These are phyloP conservation scores for Lactarius evosmus DNA, from an alignment of 768 basidiomycete species.

Conservation along the genomic window DNA sequence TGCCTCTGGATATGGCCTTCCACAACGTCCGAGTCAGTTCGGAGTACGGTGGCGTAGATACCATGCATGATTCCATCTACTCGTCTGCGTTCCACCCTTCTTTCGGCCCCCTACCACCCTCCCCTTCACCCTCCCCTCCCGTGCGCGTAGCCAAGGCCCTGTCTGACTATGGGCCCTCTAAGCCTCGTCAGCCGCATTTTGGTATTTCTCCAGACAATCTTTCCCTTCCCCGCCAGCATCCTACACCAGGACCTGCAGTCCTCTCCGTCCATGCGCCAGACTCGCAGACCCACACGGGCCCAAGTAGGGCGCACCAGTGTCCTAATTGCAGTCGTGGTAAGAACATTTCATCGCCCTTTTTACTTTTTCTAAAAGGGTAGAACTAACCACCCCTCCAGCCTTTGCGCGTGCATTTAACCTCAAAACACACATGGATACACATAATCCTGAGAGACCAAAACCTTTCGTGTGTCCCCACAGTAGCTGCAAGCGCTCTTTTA, in stretches of 20 bases:
- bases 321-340: constrained; percentile 68
- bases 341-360: constrained; percentile 22
- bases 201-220: constrained; percentile 35
- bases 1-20: constrained; percentile 66
- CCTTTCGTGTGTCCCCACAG: constrained; percentile 85
- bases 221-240: constrained; percentile 48
- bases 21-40: constrained; percentile 54
- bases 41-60: constrained; percentile 45
- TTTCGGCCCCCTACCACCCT: constrained; percentile 24
- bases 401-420: constrained; percentile 94
- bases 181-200: constrained; percentile 32
- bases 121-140: constrained; percentile 20
- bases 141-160: constrained; percentile 27
- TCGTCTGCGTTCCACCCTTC: constrained; percentile 25
- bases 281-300: constrained; percentile 51
- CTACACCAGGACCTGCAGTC: constrained; percentile 41
- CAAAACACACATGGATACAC: constrained; percentile 93
- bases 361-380: constrained; percentile 1
- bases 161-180: constrained; percentile 25
- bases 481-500: constrained; percentile 86
- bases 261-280: constrained; percentile 38
- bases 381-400: constrained; percentile 42
- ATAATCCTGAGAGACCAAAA: constrained; percentile 88
- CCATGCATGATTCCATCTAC: constrained; percentile 14
- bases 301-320: constrained; percentile 79